phyloP scores from a whole-genome alignment of 2,329 filamentous ascomycete genomes.

The Pseudogymnoascus sp. region DNA sequence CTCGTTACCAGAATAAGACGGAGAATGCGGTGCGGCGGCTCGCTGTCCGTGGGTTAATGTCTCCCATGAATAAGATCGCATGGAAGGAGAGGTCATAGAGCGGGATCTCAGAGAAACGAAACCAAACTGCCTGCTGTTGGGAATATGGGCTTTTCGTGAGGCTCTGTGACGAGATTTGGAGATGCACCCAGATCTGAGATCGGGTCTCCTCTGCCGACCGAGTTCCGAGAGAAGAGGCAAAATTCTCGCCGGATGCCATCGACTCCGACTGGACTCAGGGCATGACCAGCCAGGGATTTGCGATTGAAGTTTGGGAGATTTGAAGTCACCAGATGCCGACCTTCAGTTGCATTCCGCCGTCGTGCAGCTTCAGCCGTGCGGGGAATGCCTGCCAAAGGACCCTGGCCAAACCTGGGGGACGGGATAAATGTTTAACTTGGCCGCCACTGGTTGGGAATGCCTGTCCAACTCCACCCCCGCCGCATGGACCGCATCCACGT shows the following conservation, averaged over 20 bases:
- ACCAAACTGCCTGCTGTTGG: not conserved
- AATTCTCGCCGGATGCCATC: not conserved
- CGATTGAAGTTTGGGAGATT: not conserved
- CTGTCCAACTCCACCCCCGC: not conserved
- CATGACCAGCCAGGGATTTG: not conserved
- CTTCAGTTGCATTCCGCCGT: not conserved
- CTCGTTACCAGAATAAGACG: not conserved
- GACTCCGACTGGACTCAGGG: not conserved
- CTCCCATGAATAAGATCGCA: not conserved
- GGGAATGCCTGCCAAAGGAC: constrained; percentile 1
- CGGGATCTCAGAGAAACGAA: not conserved
- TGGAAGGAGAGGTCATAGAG: not conserved
- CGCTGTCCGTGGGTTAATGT: constrained; percentile 3
- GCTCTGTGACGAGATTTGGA: not conserved
- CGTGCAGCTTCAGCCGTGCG: not conserved
- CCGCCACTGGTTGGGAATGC: not conserved
- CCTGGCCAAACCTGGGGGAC: not conserved
- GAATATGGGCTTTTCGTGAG: not conserved
- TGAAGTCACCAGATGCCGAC: not conserved
- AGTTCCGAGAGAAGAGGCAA: not conserved
- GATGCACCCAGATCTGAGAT: not conserved
- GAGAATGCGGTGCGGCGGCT: constrained; percentile 2
- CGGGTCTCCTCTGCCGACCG: not conserved
- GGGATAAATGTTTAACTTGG: constrained; percentile 1
- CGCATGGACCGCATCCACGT: constrained; percentile 2